A percentile compares a stretch with the other conserved stretches of the same genome.
Conservation (phyloP, 331 rosid genomes). For the Pyrus hybrid region DNA sequence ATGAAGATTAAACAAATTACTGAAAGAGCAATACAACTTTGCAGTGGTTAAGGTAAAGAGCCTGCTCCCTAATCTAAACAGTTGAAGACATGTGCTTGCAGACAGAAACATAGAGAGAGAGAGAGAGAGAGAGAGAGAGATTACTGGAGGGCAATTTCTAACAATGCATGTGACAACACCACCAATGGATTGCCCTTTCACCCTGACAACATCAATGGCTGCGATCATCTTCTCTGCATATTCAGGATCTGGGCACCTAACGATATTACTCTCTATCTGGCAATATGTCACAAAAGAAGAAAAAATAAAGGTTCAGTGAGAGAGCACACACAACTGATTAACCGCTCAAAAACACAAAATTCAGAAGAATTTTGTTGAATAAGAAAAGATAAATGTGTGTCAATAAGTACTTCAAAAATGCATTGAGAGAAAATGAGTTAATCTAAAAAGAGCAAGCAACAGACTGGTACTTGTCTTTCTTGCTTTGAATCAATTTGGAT, state of each 20-base stretch:
- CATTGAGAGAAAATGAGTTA: not conserved
- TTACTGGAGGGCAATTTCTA: constrained; percentile 86
- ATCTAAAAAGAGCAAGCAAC: not conserved
- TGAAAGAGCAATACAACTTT: not conserved
- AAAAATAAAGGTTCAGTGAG: not conserved
- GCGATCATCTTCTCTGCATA: constrained; percentile 94
- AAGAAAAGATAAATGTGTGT: not conserved
- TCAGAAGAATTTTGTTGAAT: not conserved
- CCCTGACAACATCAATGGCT: constrained; percentile 80
- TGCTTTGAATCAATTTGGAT: not conserved
- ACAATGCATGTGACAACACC: constrained; percentile 92
- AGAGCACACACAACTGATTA: not conserved
- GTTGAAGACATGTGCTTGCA: not conserved
- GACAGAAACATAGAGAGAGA: not conserved
- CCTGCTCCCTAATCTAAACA: not conserved
- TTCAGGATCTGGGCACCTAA: constrained; percentile 90
- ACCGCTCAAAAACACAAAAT: not conserved
- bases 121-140: constrained; percentile 1
- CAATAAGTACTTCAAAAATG: not conserved
- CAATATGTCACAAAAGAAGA: not conserved
- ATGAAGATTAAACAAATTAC: not conserved
- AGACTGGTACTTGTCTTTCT: not conserved
- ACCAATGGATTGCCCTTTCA: constrained; percentile 87
- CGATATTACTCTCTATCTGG: constrained; percentile 93
- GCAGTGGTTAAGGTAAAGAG: not conserved